Evolutionary conservation across 768 basidiomycete genomes (phyloP).

Genomic region (Boletus tylopilopsis): DNA sequence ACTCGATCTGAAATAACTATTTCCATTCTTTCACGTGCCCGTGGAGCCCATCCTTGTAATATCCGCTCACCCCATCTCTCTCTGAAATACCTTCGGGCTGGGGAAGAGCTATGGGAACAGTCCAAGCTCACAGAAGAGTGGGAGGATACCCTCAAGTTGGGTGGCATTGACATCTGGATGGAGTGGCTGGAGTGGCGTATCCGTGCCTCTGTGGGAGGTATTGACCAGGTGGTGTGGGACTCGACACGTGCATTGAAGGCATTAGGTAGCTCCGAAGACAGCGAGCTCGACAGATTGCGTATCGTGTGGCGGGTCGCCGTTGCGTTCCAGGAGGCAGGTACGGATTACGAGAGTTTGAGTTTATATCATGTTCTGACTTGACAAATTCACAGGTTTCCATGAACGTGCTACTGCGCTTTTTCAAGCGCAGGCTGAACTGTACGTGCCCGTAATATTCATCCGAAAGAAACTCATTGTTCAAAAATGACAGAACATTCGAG

Average conservation of each 20-base stretch:
- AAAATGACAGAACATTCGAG: slow-evolving; percentile 50
- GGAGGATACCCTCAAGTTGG: slow-evolving; percentile 57
- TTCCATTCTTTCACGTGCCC: slow-evolving; percentile 63
- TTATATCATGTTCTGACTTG: slow-evolving; percentile 1
- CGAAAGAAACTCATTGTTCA: slow-evolving; percentile 5
- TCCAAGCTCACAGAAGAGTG: slow-evolving; percentile 58
- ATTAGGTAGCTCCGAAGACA: slow-evolving; percentile 39
- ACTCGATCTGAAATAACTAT: slow-evolving; percentile 69
- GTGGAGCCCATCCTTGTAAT: slow-evolving; percentile 53
- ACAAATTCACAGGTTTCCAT: slow-evolving; percentile 48
- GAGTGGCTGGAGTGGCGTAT: slow-evolving; percentile 81
- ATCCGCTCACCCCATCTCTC: slow-evolving; percentile 45
- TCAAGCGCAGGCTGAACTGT: slow-evolving; percentile 85
- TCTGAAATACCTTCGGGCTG: slow-evolving; percentile 65
- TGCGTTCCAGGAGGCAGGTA: slow-evolving; percentile 65
- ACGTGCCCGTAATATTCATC: slow-evolving; percentile 26
- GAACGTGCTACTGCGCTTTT: slow-evolving; percentile 77
- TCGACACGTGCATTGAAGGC: slow-evolving; percentile 44
- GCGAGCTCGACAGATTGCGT: slow-evolving; percentile 53
- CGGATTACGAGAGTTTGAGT: slow-evolving; percentile 12
- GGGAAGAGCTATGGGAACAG: slow-evolving; percentile 67
- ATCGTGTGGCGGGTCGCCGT: slow-evolving; percentile 70
- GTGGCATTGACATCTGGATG: slow-evolving; percentile 62
- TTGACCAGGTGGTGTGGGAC: slow-evolving; percentile 53
- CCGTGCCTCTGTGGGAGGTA: slow-evolving; percentile 40